Conservation (phyloP, 176 grass and related monocot species). For the Thalia dealbata region DNA sequence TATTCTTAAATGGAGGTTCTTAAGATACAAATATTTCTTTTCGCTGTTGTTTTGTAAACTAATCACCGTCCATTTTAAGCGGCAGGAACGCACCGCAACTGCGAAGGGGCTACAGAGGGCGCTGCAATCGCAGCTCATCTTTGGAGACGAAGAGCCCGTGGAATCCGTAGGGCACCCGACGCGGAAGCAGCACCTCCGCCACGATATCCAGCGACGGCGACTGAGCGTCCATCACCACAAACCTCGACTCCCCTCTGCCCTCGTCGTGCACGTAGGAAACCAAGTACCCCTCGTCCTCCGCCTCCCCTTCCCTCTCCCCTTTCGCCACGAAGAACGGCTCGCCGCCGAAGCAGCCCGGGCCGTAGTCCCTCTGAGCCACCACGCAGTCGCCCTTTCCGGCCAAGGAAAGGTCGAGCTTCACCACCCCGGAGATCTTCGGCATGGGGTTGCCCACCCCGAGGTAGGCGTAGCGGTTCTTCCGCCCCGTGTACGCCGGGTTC, state of each 20-base stretch:
- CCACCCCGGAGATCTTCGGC: constrained; percentile 67
- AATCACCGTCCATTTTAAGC: too few relatives aligned
- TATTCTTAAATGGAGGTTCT: too few relatives aligned
- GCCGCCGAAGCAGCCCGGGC: constrained; percentile 44
- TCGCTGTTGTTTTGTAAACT: too few relatives aligned
- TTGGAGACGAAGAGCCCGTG: constrained; percentile 59
- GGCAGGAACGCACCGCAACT: too few relatives aligned
- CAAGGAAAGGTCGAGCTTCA: constrained; percentile 48
- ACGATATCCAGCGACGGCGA: constrained; percentile 47
- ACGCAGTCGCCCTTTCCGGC: constrained; percentile 59
- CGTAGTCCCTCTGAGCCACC: too few relatives aligned
- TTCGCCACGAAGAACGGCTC: constrained; percentile 71
- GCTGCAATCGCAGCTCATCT: constrained; percentile 56
- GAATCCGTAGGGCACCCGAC: constrained; percentile 75
- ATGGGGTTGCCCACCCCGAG: constrained; percentile 39
- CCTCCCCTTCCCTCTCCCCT: constrained; percentile 21
- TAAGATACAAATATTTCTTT: too few relatives aligned
- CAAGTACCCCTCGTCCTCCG: constrained; percentile 77
- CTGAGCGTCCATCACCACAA: constrained; percentile 75
- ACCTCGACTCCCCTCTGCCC: constrained; percentile 30
- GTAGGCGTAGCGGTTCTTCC: constrained; percentile 66
- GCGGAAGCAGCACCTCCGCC: constrained; percentile 62
- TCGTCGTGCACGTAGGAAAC: constrained; percentile 90
- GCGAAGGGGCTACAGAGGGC: too few relatives aligned
- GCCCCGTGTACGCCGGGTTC: constrained; percentile 48